These are phyloP conservation scores for Talaromyces islandicus DNA, from an alignment of 2,329 filamentous ascomycete species.

Conservation along the genomic window DNA sequence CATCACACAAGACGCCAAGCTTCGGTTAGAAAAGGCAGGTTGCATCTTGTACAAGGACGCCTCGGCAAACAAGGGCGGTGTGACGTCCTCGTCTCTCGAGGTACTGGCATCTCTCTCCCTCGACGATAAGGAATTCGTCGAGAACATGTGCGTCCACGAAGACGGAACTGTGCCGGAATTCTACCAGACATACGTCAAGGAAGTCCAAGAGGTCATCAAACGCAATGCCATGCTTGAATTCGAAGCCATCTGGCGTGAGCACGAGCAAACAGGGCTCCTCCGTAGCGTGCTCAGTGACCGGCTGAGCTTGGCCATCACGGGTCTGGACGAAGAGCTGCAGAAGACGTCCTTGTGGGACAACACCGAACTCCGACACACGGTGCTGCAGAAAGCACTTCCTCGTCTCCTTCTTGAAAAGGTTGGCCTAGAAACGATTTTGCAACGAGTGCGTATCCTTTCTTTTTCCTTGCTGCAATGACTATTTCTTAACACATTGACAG, in stretches of 20 bases:
- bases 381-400: constrained; percentile 80
- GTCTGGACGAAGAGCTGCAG: constrained; percentile 92
- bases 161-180: constrained; percentile 77
- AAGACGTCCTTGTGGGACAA: constrained; percentile 88
- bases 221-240: constrained; percentile 92
- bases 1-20: constrained; percentile 96
- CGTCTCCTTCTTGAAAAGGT: constrained; percentile 80
- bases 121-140: constrained; percentile 77
- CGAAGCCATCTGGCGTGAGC: constrained; percentile 95
- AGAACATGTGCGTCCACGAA: constrained; percentile 86
- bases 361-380: constrained; percentile 66
- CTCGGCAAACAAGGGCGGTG: constrained; percentile 96
- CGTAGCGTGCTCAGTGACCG: constrained; percentile 88
- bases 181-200: constrained; percentile 86
- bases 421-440: constrained; percentile 79
- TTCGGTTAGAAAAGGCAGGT: constrained; percentile 89
- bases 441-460: constrained; percentile 55
- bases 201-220: constrained; percentile 85
- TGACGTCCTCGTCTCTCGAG: constrained; percentile 93
- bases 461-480: background rate
- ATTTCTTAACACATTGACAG: constrained; percentile 28
- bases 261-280: constrained; percentile 70
- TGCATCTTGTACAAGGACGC: constrained; percentile 96
- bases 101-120: constrained; percentile 93
- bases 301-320: constrained; percentile 88